A percentile compares a stretch with the other conserved stretches of the same genome.
phyloP scores from a whole-genome alignment of 371 early-diverging fungal genomes.

The Mycotypha africana region DNA sequence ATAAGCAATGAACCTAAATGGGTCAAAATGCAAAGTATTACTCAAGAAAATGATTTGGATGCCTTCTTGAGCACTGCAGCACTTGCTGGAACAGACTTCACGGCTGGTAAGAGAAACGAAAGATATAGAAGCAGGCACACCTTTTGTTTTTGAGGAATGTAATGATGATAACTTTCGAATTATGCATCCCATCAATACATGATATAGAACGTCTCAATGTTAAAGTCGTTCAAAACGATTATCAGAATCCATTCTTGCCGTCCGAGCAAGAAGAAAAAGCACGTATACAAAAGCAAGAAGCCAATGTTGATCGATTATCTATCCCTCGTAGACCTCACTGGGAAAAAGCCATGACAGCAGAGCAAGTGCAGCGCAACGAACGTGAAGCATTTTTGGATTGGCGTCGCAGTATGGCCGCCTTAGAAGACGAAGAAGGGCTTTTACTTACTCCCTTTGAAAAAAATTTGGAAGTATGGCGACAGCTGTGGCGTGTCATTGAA shows the following conservation, averaged over 20 bases:
- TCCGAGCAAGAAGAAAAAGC: conserved; percentile 69
- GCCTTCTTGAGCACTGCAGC: conserved; percentile 94
- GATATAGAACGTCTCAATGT: conserved; percentile 76
- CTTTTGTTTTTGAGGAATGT: neutral
- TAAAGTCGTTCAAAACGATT: conserved; percentile 72
- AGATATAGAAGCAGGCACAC: neutral
- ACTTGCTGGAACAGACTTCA: conserved; percentile 93
- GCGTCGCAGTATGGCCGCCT: conserved; percentile 82
- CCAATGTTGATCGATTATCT: conserved; percentile 64
- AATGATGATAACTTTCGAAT: no score
- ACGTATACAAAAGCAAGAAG: conserved; percentile 70
- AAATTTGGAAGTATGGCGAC: conserved; percentile 99
- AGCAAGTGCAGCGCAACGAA: conserved; percentile 78
- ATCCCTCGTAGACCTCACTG: conserved; percentile 90
- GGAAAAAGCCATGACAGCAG: conserved; percentile 81
- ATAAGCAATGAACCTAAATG: conserved; percentile 77
- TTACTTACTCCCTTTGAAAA: conserved; percentile 97
- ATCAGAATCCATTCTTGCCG: conserved; percentile 80
- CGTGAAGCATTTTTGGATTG: conserved; percentile 87
- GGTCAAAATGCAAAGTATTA: conserved; percentile 91
- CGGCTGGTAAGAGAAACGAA: conserved; percentile 70
- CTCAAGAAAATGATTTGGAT: conserved; percentile 94
- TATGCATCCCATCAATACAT: no score
- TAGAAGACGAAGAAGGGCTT: conserved; percentile 89
- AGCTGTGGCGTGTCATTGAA: conserved; percentile 99